Evolutionary conservation across 129 eudicot genomes (phyloP).

Genomic region (Solidago caesia): DNA sequence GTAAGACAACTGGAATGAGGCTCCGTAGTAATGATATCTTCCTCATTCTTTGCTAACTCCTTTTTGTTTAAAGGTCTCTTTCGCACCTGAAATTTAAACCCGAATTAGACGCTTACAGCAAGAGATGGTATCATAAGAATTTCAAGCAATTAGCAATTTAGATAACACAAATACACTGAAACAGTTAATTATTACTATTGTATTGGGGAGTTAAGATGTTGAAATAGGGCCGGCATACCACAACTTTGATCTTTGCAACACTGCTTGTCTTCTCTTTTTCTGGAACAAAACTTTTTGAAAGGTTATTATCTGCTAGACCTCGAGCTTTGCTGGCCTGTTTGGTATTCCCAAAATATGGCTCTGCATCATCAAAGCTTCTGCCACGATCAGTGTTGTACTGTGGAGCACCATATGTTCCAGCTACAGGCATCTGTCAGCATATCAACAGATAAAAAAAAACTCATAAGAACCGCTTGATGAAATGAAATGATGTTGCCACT

Average conservation of each 20-base stretch:
- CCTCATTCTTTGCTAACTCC: slow-evolving; percentile 91
- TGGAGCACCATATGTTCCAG: slow-evolving; percentile 49
- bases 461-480: background rate
- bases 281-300: slow-evolving; percentile 57
- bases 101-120: slow-evolving; percentile 16
- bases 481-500: background rate
- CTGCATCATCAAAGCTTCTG: slow-evolving; percentile 83
- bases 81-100: slow-evolving; percentile 67
- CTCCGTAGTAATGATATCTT: slow-evolving; percentile 73
- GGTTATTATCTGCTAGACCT: slow-evolving; percentile 64
- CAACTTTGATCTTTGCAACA: slow-evolving; percentile 98
- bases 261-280: slow-evolving; percentile 80
- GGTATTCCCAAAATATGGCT: slow-evolving; percentile 50
- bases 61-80: slow-evolving; percentile 95
- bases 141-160: slow-evolving; percentile 11
- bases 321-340: slow-evolving; percentile 71
- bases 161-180: background rate
- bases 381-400: slow-evolving; percentile 54
- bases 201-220: background rate
- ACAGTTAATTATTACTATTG: background rate
- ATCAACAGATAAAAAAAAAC: background rate
- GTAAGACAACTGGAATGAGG: slow-evolving; percentile 59
- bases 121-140: background rate
- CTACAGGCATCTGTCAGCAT: slow-evolving; percentile 55
- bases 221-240: slow-evolving; percentile 53